Conservation (phyloP, 2,329 filamentous ascomycete species). For the Monilinia aucupariae region DNA sequence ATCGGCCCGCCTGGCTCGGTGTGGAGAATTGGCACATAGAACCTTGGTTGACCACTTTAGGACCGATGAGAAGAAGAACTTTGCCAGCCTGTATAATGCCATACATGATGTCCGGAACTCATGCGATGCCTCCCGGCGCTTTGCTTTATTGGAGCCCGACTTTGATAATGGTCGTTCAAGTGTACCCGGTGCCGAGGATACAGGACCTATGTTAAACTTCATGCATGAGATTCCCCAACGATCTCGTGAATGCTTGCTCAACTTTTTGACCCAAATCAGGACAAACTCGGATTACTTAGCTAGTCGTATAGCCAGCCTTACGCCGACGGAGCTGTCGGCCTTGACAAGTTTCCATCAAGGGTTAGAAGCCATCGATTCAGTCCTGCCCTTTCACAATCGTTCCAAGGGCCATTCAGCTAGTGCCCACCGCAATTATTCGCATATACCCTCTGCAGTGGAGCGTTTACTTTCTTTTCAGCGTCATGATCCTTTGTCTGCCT, state of each 20-base stretch:
- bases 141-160: constrained; percentile 66
- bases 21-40: constrained; percentile 67
- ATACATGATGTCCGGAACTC: constrained; percentile 74
- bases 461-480: constrained; percentile 83
- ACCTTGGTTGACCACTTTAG: constrained; percentile 75
- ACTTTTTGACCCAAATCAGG: constrained; percentile 75
- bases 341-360: constrained; percentile 74
- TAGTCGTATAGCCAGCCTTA: constrained; percentile 70
- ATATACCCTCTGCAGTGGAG: constrained; percentile 63
- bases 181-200: constrained; percentile 37
- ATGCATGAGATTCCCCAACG: constrained; percentile 70
- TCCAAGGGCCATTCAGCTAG: constrained; percentile 42
- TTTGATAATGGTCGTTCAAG: constrained; percentile 48
- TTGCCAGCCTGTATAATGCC: constrained; percentile 69
- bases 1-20: constrained; percentile 67
- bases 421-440: constrained; percentile 42
- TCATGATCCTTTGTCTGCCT: constrained; percentile 75
- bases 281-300: constrained; percentile 86
- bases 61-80: constrained; percentile 71
- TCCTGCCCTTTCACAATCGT: constrained; percentile 63
- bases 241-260: constrained; percentile 68
- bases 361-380: constrained; percentile 76
- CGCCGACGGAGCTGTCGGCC: constrained; percentile 67
- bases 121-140: constrained; percentile 66
- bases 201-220: constrained; percentile 47